A percentile compares a stretch with the other conserved stretches of the same genome.
Evolutionary conservation across 306 rosid species (phyloP).

Genomic region (Cicer judaicum): DNA sequence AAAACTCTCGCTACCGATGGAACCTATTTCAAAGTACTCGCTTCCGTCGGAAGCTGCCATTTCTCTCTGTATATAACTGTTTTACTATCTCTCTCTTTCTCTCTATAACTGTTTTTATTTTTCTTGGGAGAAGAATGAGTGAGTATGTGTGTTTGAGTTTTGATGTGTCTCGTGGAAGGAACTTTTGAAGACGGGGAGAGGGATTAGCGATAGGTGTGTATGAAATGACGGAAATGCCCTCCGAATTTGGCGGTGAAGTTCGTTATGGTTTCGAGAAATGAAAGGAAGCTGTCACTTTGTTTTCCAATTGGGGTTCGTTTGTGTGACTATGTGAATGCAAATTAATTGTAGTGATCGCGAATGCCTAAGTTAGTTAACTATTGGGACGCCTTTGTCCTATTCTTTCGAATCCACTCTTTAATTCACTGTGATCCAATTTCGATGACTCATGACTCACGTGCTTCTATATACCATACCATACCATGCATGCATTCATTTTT

Average conservation of each 20-base stretch:
- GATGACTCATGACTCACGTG: slow-evolving; percentile 18
- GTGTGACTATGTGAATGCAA: slow-evolving; percentile 15
- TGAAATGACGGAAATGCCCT: slow-evolving; percentile 36
- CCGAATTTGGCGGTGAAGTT: neutral
- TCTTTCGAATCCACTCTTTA: slow-evolving; percentile 26
- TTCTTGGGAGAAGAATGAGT: neutral
- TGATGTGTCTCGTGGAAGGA: neutral
- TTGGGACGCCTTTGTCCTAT: slow-evolving; percentile 42
- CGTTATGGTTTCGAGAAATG: neutral
- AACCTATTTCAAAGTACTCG: slow-evolving; percentile 65
- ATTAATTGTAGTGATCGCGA: neutral
- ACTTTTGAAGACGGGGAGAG: neutral
- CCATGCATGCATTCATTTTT: too few relatives aligned
- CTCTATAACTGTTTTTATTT: slow-evolving; percentile 2
- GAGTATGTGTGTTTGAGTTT: neutral
- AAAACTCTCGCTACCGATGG: slow-evolving; percentile 44
- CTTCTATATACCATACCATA: neutral
- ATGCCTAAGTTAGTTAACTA: neutral
- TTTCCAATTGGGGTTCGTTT: neutral
- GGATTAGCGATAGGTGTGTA: neutral
- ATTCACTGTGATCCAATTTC: neutral
- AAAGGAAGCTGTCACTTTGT: neutral
- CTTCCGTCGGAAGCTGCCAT: slow-evolving; percentile 92
- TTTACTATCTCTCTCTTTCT: neutral
- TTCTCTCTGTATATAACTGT: neutral